phyloP scores from a whole-genome alignment of 2,329 filamentous ascomycete genomes.

The Thelonectria olida region DNA sequence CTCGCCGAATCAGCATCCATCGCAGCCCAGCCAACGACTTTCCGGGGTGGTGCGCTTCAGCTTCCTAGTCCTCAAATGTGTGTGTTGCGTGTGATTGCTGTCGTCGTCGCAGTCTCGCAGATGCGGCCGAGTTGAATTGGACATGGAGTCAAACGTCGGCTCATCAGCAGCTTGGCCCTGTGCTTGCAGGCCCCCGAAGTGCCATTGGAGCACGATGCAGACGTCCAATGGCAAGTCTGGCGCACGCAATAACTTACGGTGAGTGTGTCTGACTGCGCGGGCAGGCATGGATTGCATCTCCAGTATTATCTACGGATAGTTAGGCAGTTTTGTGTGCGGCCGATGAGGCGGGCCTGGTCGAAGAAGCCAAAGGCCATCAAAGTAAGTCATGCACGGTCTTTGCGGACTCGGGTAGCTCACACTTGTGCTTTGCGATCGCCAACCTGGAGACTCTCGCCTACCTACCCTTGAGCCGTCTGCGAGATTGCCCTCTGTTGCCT shows the following conservation, averaged over 20 bases:
- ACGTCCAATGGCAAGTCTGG: constrained; percentile 28
- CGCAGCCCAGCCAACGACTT: constrained; percentile 35
- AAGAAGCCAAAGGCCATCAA: constrained; percentile 11
- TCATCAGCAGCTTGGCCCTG: constrained; percentile 20
- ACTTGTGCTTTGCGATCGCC: neutral
- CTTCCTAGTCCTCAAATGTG: constrained; percentile 26
- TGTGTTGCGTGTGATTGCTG: constrained; percentile 11
- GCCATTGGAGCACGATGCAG: constrained; percentile 28
- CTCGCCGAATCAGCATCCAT: constrained; percentile 37
- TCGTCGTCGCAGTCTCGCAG: constrained; percentile 6
- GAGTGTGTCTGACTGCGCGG: constrained; percentile 30
- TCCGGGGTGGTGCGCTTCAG: constrained; percentile 28
- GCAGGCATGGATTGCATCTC: too few relatives aligned
- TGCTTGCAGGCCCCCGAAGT: constrained; percentile 6
- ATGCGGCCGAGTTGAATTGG: neutral
- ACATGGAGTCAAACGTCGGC: constrained; percentile 6
- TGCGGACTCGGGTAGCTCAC: neutral
- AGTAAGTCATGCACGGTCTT: neutral
- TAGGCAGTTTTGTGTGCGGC: too few relatives aligned
- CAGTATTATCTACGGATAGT: too few relatives aligned
- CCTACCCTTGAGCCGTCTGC: constrained; percentile 13
- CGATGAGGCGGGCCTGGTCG: neutral
- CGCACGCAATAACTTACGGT: constrained; percentile 38
- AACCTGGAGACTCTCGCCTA: constrained; percentile 14
- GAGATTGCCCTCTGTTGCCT: constrained; percentile 26